Evolutionary conservation across 176 grass and related monocot species (phyloP).

Genomic region (Rhynchospora pubera): DNA sequence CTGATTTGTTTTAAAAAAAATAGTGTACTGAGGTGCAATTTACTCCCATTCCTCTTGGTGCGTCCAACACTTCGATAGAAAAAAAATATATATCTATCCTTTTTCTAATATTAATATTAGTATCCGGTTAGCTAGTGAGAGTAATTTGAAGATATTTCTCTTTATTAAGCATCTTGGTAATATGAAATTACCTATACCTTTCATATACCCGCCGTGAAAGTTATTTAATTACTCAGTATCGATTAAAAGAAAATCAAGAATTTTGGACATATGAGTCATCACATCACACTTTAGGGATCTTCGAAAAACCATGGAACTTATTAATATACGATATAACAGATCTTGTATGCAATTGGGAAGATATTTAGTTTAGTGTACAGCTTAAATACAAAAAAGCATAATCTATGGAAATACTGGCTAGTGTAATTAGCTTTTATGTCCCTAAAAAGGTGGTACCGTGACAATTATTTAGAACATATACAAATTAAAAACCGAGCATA

Average conservation of each 20-base stretch:
- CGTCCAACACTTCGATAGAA: no score
- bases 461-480: neutral
- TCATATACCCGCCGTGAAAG: no score
- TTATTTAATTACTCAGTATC: no score
- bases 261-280: neutral
- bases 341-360: neutral
- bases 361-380: neutral
- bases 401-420: neutral
- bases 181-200: no score
- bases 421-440: neutral
- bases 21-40: no score
- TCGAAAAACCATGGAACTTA: neutral
- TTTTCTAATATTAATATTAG: no score
- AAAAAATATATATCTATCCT: no score
- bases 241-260: neutral
- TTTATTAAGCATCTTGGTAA: no score
- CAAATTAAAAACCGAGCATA: neutral
- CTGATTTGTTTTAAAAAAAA: no score
- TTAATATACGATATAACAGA: neutral
- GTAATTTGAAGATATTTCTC: no score
- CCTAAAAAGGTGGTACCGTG: neutral
- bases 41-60: no score
- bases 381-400: neutral
- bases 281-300: neutral
- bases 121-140: no score